phyloP scores from a whole-genome alignment of 2,329 filamentous ascomycete genomes.

The Hypoxylon sp. region DNA sequence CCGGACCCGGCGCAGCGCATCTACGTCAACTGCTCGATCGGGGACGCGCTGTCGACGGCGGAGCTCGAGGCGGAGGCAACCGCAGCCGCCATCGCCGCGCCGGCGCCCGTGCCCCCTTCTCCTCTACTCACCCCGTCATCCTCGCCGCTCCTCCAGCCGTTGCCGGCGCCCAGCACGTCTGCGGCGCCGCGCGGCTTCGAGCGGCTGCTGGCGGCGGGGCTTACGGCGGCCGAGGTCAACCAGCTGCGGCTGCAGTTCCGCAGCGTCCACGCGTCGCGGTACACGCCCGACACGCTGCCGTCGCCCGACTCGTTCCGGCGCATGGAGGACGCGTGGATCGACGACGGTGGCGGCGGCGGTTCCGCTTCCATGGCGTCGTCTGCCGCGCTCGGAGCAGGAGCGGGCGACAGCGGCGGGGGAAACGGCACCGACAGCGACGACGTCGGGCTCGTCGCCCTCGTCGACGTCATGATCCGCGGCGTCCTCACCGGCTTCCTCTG shows the following conservation, averaged over 20 bases:
- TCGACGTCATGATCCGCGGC: conserved; percentile 88
- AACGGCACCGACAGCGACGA: conserved; percentile 55
- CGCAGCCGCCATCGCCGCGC: conserved; percentile 44
- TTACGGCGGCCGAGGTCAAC: conserved; percentile 83
- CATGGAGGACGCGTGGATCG: conserved; percentile 92
- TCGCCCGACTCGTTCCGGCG: conserved; percentile 75
- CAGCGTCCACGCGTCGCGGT: conserved; percentile 80
- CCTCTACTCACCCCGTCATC: conserved; percentile 5
- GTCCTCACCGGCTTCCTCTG: conserved; percentile 95
- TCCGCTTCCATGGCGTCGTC: conserved; percentile 19
- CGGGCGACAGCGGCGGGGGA: conserved; percentile 39
- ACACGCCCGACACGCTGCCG: conserved; percentile 90
- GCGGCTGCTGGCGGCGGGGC: conserved; percentile 79
- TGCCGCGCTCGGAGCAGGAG: conserved; percentile 24
- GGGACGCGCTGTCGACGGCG: conserved; percentile 70
- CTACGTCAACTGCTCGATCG: conserved; percentile 94
- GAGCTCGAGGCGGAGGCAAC: conserved; percentile 75
- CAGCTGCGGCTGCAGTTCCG: conserved; percentile 88
- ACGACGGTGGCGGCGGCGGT: conserved; percentile 61
- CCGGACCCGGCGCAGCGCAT: conserved; percentile 62
- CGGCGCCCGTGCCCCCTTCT: background rate
- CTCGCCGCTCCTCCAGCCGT: background rate
- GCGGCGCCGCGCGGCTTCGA: conserved; percentile 83
- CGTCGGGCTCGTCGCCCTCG: conserved; percentile 60
- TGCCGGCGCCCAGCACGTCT: conserved; percentile 43